Evolutionary conservation across 345 rosid genomes (phyloP).

Genomic region (Balakata baccata): DNA sequence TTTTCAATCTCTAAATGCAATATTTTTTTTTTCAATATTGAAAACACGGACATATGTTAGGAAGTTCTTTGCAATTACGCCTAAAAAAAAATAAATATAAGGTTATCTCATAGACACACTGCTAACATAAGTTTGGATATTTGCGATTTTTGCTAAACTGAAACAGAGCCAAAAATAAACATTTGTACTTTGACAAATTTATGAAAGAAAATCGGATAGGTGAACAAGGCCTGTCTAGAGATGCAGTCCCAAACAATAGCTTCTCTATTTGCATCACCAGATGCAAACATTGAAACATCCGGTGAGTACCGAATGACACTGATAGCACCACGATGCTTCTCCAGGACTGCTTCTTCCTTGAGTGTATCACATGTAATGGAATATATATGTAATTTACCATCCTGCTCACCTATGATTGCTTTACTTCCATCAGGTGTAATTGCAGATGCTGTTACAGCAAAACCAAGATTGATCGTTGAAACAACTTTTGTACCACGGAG

Average conservation of each 20-base stretch:
- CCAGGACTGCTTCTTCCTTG: constrained; percentile 70
- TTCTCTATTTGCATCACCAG: constrained; percentile 87
- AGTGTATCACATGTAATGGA: constrained; percentile 64
- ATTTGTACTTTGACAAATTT: not conserved
- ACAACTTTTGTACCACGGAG: constrained; percentile 64
- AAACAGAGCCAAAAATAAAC: no score
- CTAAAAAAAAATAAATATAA: not conserved
- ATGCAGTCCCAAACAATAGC: constrained; percentile 82
- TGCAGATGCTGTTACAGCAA: constrained; percentile 73
- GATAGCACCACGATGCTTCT: constrained; percentile 88
- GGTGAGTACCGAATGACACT: constrained; percentile 82
- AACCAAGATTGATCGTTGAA: constrained; percentile 70
- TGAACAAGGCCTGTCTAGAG: constrained; percentile 53
- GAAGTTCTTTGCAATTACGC: no score
- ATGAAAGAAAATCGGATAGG: not conserved
- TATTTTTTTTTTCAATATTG: no score
- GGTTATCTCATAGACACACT: not conserved
- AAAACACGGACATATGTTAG: no score
- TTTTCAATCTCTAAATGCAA: no score
- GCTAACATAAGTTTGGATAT: not conserved
- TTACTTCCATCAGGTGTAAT: constrained; percentile 86
- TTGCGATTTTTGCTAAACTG: not conserved
- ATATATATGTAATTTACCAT: constrained; percentile 77
- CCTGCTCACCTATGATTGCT: constrained; percentile 79
- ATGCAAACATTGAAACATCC: constrained; percentile 86